A percentile compares a stretch with the other conserved stretches of the same genome.
phyloP scores from a whole-genome alignment of 2,329 filamentous ascomycete species.

The Raffaelea arxii region DNA sequence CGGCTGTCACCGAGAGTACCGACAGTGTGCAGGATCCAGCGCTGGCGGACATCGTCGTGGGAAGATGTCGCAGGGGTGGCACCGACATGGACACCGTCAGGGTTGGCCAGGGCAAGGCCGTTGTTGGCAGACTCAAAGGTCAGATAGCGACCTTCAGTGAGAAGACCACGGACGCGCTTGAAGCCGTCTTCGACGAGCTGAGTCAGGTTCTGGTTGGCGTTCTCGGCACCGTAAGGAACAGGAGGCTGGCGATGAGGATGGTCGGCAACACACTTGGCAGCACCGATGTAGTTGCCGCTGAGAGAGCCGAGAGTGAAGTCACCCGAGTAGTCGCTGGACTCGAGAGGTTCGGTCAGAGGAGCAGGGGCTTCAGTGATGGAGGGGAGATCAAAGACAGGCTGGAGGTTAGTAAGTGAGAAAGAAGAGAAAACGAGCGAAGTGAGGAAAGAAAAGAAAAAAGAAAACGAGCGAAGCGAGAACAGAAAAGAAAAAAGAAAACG shows the following conservation, averaged over 20 bases:
- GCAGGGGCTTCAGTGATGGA: slow-evolving; percentile 22
- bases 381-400: slow-evolving; percentile 29
- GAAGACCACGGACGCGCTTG: slow-evolving; percentile 37
- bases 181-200: slow-evolving; percentile 39
- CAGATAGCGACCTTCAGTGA: slow-evolving; percentile 45
- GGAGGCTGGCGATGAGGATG: slow-evolving; percentile 29
- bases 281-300: slow-evolving; percentile 2
- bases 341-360: background rate
- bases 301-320: slow-evolving; percentile 2
- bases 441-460: too few relatives aligned
- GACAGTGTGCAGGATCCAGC: slow-evolving; percentile 42
- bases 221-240: slow-evolving; percentile 29
- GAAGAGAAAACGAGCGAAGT: too few relatives aligned
- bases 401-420: slow-evolving; percentile 29
- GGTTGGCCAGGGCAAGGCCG: slow-evolving; percentile 30
- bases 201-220: slow-evolving; percentile 23
- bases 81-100: slow-evolving; percentile 15
- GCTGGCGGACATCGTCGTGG: slow-evolving; percentile 30
- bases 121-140: slow-evolving; percentile 35
- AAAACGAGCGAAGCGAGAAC: too few relatives aligned
- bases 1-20: too few relatives aligned
- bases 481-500: too few relatives aligned
- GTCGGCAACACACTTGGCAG: background rate
- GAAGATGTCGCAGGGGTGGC: slow-evolving; percentile 14
- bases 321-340: slow-evolving; percentile 1